Base-by-base conservation (phyloP, 495 filamentous ascomycete species). In the Cetradonia linearis region DNA sequence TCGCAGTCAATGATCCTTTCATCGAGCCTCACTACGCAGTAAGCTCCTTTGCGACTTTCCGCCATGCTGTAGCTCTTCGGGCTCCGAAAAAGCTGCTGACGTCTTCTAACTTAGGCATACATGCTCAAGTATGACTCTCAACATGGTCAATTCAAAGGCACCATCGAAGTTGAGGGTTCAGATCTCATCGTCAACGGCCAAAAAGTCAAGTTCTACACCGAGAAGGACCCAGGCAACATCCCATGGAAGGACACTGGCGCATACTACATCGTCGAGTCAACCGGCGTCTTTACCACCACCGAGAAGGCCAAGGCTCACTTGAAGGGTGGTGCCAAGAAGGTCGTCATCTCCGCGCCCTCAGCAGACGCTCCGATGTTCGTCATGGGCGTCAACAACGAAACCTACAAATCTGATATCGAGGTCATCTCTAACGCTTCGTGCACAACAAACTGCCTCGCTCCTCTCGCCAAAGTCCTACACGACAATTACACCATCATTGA, bases 331-430 rank as follows among this genome's bases (percentile, higher is more conserved):
- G 93, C 93, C 73, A 97, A 96, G 89, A 95, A 96, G 82, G 93
- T 98, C 75, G 81, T 98, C 81, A 98, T 98, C 86, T 97, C 93
- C 68, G 93, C 93, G 69, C 93, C 93, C 66, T 98, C 93, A 66
- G 91, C 91, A 62, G 93, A 98, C 83, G 94, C 93, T 69, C 92
- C 93, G 70, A 98, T 98, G 93, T 98, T 93, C 83, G 93, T 98
- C 70, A 95, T 96, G 87, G 93, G 93, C 74, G 93, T 98, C 77
- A 98, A 98, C 83, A 81, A 97, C 76, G 81, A 88, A 74, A 78
- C 76, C 68, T 98, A 98, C 84, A 91, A 85, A 76, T 84, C 82
- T 72, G 85, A 88, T 73, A 81, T 93, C 73, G 78, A 88, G 67
- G 84, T 98, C 76, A 86, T 97, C 79, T 97, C 93, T 78, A 98